phyloP scores from a whole-genome alignment of 495 filamentous ascomycete species.

The Poronia punctata region DNA sequence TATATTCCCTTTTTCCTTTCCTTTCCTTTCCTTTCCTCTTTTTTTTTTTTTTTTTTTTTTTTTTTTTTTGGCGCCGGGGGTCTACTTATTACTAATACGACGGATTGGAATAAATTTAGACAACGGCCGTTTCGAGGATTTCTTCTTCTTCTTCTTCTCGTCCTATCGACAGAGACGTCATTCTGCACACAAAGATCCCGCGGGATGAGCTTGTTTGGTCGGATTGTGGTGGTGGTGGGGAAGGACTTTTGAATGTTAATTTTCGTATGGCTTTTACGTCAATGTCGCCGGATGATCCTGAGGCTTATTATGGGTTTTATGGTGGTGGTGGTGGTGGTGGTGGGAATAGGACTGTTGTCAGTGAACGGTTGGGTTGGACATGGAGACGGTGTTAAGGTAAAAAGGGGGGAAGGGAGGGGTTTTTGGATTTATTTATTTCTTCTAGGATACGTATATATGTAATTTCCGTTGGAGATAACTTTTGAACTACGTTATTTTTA shows the following conservation, averaged over 20 bases:
- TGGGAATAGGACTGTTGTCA: neutral
- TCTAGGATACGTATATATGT: no score
- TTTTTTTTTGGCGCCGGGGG: no score
- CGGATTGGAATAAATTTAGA: neutral
- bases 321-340: no score
- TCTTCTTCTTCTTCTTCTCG: no score
- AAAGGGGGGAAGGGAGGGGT: no score
- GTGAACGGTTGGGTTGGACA: conserved; percentile 1
- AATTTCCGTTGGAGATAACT: no score
- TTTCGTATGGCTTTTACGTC: conserved; percentile 2
- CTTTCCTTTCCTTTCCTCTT: neutral
- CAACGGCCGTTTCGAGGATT: neutral
- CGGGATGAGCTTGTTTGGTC: conserved; percentile 1
- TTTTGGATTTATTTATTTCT: no score
- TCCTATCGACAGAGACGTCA: neutral
- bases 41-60: neutral
- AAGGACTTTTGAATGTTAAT: conserved; percentile 3
- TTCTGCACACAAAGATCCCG: conserved; percentile 3
- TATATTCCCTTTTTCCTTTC: neutral
- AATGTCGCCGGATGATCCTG: conserved; percentile 1
- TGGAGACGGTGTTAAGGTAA: neutral
- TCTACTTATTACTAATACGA: neutral
- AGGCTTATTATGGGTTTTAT: no score
- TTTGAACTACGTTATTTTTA: no score
- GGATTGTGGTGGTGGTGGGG: neutral